Percentiles rank a stretch among this genome's conserved stretches.
These are phyloP conservation scores for Boechera divaricarpa DNA, from an alignment of 345 rosid genomes.

Conservation along the genomic window DNA sequence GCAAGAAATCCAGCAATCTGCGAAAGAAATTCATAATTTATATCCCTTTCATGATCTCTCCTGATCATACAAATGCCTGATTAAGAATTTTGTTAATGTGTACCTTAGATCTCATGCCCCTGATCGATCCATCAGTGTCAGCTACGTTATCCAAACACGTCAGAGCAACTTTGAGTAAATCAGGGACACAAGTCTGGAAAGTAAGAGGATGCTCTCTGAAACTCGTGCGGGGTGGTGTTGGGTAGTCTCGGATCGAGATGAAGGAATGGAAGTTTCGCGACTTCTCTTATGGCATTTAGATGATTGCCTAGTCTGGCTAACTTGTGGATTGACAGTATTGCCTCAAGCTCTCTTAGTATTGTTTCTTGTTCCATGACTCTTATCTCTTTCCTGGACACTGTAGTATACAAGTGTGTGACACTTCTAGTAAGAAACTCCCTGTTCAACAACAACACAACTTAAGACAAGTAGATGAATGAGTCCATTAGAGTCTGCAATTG, in stretches of 20 bases:
- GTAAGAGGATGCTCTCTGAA: constrained; percentile 70
- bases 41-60: neutral
- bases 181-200: constrained; percentile 86
- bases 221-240: constrained; percentile 51
- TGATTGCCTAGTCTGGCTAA: constrained; percentile 62
- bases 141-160: constrained; percentile 78
- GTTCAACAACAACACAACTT: neutral
- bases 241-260: constrained; percentile 83
- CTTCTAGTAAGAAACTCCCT: constrained; percentile 12
- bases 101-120: constrained; percentile 88
- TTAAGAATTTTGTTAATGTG: neutral
- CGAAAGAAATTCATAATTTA: constrained; percentile 14
- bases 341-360: constrained; percentile 90
- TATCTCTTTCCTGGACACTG: constrained; percentile 79
- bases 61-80: neutral
- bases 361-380: constrained; percentile 60
- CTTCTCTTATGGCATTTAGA: constrained; percentile 81
- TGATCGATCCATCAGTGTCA: constrained; percentile 83
- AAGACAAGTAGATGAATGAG: neutral
- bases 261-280: constrained; percentile 80
- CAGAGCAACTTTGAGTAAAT: constrained; percentile 71
- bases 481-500: neutral
- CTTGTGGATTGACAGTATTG: constrained; percentile 77
- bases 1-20: constrained; percentile 85
- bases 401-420: constrained; percentile 17